Conservation (phyloP, 139 green algal genomes). For the Chlamydomonas schloesseri region DNA sequence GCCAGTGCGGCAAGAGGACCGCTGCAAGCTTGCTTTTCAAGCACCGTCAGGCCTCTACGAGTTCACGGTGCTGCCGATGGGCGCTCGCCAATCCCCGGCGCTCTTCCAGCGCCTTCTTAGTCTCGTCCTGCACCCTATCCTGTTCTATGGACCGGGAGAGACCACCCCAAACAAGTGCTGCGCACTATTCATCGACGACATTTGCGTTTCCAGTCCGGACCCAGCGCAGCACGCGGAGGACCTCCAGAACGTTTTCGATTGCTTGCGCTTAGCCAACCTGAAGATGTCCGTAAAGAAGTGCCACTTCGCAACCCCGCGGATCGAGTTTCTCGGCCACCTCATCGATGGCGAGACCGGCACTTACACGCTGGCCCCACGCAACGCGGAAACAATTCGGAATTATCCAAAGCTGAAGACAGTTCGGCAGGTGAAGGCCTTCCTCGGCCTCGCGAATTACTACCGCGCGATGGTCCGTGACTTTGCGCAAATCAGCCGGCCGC, state of each 20-base stretch:
- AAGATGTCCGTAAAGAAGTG: slow-evolving; percentile 6
- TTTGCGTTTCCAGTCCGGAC: not conserved
- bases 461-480: not conserved
- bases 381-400: not conserved
- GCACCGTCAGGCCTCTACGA: not conserved
- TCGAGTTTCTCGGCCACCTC: not conserved
- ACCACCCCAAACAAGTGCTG: not conserved
- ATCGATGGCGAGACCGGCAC: not conserved
- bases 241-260: not conserved
- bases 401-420: not conserved
- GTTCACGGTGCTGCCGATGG: slow-evolving; percentile 1
- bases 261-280: not conserved
- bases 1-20: not conserved
- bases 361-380: not conserved
- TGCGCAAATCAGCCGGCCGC: not conserved
- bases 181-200: not conserved
- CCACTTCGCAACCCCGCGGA: not conserved
- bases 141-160: not conserved
- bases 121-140: not conserved
- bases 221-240: not conserved
- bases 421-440: not conserved
- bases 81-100: not conserved
- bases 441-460: not conserved
- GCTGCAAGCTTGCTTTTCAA: not conserved
- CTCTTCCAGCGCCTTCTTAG: not conserved